Percentiles rank a stretch among this genome's conserved stretches.
phyloP scores from a whole-genome alignment of 805 yeast species.

The Ogataea polymorpha region DNA sequence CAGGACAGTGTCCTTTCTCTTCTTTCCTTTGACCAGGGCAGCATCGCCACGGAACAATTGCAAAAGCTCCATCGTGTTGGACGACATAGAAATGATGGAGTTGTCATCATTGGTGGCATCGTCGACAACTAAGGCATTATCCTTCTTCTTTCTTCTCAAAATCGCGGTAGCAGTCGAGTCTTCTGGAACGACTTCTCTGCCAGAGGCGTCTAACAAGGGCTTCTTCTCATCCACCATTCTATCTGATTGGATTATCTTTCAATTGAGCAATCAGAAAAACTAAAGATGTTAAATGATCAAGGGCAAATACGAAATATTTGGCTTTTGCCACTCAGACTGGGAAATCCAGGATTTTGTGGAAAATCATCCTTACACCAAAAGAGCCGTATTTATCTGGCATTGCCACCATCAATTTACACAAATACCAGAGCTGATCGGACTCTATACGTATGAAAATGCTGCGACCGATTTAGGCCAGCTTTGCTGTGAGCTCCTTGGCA shows the following conservation, averaged over 20 bases:
- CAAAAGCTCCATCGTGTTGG: constrained; percentile 90
- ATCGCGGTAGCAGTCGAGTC: constrained; percentile 90
- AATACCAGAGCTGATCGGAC: not conserved
- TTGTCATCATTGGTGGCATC: constrained; percentile 97
- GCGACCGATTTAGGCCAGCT: constrained; percentile 26
- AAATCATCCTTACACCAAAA: constrained; percentile 5
- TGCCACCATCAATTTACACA: constrained; percentile 26
- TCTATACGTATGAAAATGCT: not conserved
- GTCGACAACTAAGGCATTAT: constrained; percentile 87
- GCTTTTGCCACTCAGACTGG: constrained; percentile 7
- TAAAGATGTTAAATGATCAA: constrained; percentile 7
- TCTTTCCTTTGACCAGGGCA: constrained; percentile 94
- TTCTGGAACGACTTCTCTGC: constrained; percentile 33
- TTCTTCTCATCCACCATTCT: constrained; percentile 34
- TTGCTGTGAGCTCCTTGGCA: constrained; percentile 57
- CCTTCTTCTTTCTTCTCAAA: constrained; percentile 95
- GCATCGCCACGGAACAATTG: constrained; percentile 98
- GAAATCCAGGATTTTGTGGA: not conserved
- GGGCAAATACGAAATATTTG: constrained; percentile 10
- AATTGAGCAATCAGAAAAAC: constrained; percentile 9
- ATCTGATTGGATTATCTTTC: constrained; percentile 6
- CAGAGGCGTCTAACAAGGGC: constrained; percentile 37
- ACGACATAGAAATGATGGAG: constrained; percentile 91
- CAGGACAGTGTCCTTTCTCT: constrained; percentile 94
- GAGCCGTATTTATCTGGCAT: constrained; percentile 1